Base-by-base conservation (phyloP, 139 green algal genomes). In the Klebsormidium nitens region DNA sequence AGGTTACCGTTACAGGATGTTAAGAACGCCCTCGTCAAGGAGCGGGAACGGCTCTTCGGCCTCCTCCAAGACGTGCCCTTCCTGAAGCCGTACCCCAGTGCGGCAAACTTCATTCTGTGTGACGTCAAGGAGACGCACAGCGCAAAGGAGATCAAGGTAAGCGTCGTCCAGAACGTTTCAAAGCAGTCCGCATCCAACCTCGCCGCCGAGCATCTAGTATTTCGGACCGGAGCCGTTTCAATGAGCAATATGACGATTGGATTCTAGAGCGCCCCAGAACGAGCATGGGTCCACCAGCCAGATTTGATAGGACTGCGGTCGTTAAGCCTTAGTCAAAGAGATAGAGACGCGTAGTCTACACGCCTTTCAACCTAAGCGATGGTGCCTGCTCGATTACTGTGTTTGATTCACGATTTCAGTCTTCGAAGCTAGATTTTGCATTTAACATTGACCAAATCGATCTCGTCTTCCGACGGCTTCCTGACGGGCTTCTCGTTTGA, bases 51-150 rank as follows among this genome's bases (percentile, higher is more conserved):
- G 0, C 66, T 99, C 49, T 83, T 85, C 11, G 52, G 59, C 26
- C 35, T 61, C 39, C 80, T 98, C 34, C 39, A 85, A 58, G 62
- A 58, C 1, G 71, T 98, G 2, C 75, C 83, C 23, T 98, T 85
- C 81, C 76, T 99, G 62, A 70, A 94, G 72, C 94, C 93, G 26
- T 96, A 90, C 80, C 90, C 89, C 32, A 95, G 87, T 11, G 65
- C 90, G 26, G 86, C 91, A 57, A 99, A 99, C 86, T 99, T 98
- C 67, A 85, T 99, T 5, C 83, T 99, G 1, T 95, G 89, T 78
- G 93, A 90, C 71, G 90, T 93, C 19, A 32, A 57, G 34, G 47
- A 42, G 6, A 1, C 50, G 29, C 28, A 34, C 23, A 6, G 35
- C 2, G 57, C 60, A 69, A 17, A 3, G 37, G 34, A 62, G 38